Evolutionary conservation across 2,329 filamentous ascomycete species (phyloP), one percentile per base, ranked within the genome.

Genomic region (Xylaria multiplex): DNA sequence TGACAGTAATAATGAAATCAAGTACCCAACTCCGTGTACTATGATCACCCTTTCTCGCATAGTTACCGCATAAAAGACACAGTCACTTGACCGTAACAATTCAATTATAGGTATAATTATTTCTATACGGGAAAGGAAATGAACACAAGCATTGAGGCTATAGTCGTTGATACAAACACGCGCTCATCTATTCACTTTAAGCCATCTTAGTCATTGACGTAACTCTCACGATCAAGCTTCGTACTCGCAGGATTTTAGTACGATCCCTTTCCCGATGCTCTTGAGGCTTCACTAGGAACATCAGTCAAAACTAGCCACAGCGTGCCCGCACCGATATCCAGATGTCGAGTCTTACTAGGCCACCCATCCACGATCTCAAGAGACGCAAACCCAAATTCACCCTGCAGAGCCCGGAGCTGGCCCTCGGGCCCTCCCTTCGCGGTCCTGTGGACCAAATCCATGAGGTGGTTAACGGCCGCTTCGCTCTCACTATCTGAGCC

Each of bases 241-340:
- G 24, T 50, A 14, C n/a, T 19, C 43, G 8, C n/a, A 22, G 22
- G n/a, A 46, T 40, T 14, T 40, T 40, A 40, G 13, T 40, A 14
- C 37, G 37, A 40, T 13, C 13, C 37, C 11, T 40, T n/a, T 22
- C 19, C 7, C 24, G 6, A 6, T 42, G n/a, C 2, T 35, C 5
- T 19, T 42, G n/a, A 53, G 5, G 2, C 9, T 6, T 9, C 49
- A 8, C 49, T 35, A 2, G 24, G 8, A 1, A 27, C 42, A 42
- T 65, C 65, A n/a, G 52, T 64, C 16, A 69, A 22, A 16, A 69
- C 65, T 24, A 69, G n/a, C 67, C 67, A 69, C 43, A 69, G 22
- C 48, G 67, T 68, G 40, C 19, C 40, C 1, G 59, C 43, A n/a
- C 59, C 62, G 19, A 69, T 52, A 53, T 68, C 62, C 14, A 69